Percentiles rank a stretch among this genome's conserved stretches.
These are phyloP conservation scores for Endotrypanum monterogeii DNA, from an alignment of 208 protist species.

Conservation along the genomic window DNA sequence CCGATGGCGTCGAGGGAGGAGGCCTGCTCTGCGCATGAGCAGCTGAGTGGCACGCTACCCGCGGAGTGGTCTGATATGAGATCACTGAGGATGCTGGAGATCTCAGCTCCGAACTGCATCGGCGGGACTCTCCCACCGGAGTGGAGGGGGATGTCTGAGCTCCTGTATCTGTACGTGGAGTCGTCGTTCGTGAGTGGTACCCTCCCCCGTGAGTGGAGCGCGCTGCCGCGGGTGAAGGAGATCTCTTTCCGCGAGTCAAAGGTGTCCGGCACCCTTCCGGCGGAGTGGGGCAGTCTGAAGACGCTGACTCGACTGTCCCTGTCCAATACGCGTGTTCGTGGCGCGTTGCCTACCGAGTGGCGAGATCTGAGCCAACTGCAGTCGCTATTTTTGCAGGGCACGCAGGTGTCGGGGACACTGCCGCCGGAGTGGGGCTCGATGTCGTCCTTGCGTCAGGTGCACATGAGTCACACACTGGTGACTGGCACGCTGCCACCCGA, in stretches of 20 bases:
- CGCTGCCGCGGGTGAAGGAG: not conserved
- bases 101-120: not conserved
- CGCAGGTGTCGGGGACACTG: not conserved
- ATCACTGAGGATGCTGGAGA: not conserved
- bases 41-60: not conserved
- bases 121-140: conserved; percentile 2
- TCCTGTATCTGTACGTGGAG: not conserved
- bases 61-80: conserved; percentile 1
- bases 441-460: too few relatives aligned
- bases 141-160: conserved; percentile 1
- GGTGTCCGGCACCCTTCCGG: not conserved
- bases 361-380: not conserved
- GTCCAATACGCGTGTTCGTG: not conserved
- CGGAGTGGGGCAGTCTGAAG: not conserved
- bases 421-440: too few relatives aligned
- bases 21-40: not conserved
- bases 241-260: not conserved
- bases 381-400: not conserved
- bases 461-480: too few relatives aligned
- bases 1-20: not conserved
- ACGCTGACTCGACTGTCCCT: not conserved
- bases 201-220: conserved; percentile 1
- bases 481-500: too few relatives aligned
- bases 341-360: not conserved
- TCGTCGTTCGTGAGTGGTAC: not conserved